Evolutionary conservation across 176 grass and related monocot genomes (phyloP), one percentile per base, ranked within the genome.

Genomic region (Saccharum spontaneum): DNA sequence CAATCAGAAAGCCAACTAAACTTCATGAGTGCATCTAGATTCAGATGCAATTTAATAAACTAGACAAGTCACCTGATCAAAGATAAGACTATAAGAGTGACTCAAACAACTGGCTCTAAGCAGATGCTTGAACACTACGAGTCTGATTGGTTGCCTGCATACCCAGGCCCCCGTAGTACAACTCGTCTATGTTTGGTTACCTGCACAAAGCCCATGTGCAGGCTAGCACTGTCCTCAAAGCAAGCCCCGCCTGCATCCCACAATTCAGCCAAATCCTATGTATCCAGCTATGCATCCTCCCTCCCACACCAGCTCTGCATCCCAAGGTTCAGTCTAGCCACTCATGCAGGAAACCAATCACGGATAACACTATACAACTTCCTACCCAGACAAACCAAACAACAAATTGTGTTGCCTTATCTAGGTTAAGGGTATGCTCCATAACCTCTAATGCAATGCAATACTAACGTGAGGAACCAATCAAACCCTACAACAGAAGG

Each of bases 11-110:
- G 37, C 48, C 22, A 80, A 62, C 24, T 73, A 38, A 74, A 45
- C 79, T 82, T 48, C 14, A 14, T 24, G 22, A 43, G 10, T 43
- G 1, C 38, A 5, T 44, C 18, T 28, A 79, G 23, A 44, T 84
- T 34, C 6, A 83, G 9, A 38, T 68, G 45, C 17, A 82, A 54
- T 81, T 73, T 73, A 76, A 69, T 34, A 26, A 82, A 6, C 67
- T 17, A 46, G 33, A 14, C 5, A 57, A 14, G 20, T n/a, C 20
- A 71, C 28, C n/a, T 31, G 22, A 78, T 70, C n/a, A 16, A 77
- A 41, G 13, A 31, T 28, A 3, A 36, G 34, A 44, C 17, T 60
- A 31, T 28, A 3, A 36, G 34, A 44, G 23, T 60, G 5, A 60
- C 17, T 68, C 36, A 76, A 76, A 75, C 48, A 77, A 69, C 6